Percentiles rank a stretch among this genome's conserved stretches.
These are phyloP conservation scores for Nicotiana attenuata DNA, from an alignment of 257 asterid species.

Conservation along the genomic window DNA sequence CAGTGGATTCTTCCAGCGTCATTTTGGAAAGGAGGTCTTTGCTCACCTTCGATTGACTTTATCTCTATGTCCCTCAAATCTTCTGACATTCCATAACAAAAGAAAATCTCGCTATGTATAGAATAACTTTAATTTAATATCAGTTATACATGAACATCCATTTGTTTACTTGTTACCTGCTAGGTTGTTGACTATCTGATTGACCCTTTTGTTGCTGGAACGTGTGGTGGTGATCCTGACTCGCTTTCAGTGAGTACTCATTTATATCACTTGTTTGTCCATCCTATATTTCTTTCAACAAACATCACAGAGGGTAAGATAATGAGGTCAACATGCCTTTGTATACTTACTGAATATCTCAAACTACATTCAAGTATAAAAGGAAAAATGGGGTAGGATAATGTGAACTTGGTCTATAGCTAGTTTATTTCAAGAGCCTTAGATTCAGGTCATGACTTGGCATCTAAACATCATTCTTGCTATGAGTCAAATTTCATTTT, in stretches of 20 bases:
- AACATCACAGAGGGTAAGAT: neutral
- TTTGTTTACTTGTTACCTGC: constrained; percentile 2
- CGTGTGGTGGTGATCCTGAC: constrained; percentile 86
- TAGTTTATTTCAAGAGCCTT: neutral
- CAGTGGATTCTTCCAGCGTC: constrained; percentile 85
- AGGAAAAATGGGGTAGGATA: neutral
- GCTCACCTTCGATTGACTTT: neutral
- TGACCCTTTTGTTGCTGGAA: constrained; percentile 95
- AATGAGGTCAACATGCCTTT: neutral
- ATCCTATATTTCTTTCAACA: neutral
- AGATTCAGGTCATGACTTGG: neutral
- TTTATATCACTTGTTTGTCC: constrained; percentile 11
- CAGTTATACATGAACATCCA: neutral
- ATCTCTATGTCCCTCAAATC: neutral
- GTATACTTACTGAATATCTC: neutral
- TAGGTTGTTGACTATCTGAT: constrained; percentile 90
- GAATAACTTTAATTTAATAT: neutral
- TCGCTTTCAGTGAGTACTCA: constrained; percentile 77
- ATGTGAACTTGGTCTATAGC: neutral
- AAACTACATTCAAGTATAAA: neutral
- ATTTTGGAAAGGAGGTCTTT: constrained; percentile 91
- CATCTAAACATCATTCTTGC: neutral
- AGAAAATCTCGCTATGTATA: neutral
- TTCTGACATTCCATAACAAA: neutral
- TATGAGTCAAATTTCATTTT: neutral